These are phyloP conservation scores for Fraxinus greggii DNA, from an alignment of 305 asterid species.

Conservation along the genomic window DNA sequence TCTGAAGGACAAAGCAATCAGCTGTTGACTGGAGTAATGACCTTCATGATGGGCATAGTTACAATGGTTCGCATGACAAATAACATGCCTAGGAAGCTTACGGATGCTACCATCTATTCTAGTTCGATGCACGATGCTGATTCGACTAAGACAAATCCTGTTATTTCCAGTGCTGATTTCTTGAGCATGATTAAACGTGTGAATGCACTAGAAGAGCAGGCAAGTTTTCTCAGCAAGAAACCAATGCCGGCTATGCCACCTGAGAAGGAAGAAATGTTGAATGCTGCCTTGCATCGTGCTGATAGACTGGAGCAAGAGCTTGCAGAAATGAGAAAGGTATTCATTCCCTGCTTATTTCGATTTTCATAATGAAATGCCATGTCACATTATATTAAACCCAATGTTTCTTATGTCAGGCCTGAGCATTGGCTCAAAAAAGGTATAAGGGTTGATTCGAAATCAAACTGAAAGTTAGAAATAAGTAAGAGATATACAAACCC, in stretches of 20 bases:
- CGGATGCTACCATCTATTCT: conserved; percentile 69
- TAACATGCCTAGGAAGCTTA: conserved; percentile 74
- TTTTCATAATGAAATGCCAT: not conserved
- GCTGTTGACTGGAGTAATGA: conserved; percentile 61
- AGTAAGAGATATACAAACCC: not conserved
- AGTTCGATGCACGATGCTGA: conserved; percentile 51
- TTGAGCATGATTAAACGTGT: conserved; percentile 70
- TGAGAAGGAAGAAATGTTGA: conserved; percentile 81
- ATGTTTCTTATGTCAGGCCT: not conserved
- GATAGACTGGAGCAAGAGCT: conserved; percentile 75
- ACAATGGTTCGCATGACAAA: conserved; percentile 84
- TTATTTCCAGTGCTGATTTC: conserved; percentile 55
- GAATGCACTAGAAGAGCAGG: conserved; percentile 76
- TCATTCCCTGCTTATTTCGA: not conserved
- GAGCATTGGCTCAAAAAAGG: not conserved
- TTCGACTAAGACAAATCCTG: conserved; percentile 37
- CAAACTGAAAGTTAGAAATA: not conserved
- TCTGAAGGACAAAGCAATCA: conserved; percentile 55
- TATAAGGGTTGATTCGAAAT: not conserved
- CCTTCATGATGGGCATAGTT: conserved; percentile 79
- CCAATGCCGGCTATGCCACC: conserved; percentile 53
- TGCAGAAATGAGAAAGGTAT: conserved; percentile 65
- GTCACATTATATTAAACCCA: not conserved
- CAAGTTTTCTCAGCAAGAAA: conserved; percentile 39
- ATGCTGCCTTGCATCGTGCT: conserved; percentile 54